These are phyloP conservation scores for Suhomyces tanzawaensis DNA, from an alignment of 805 yeast species.

Conservation along the genomic window DNA sequence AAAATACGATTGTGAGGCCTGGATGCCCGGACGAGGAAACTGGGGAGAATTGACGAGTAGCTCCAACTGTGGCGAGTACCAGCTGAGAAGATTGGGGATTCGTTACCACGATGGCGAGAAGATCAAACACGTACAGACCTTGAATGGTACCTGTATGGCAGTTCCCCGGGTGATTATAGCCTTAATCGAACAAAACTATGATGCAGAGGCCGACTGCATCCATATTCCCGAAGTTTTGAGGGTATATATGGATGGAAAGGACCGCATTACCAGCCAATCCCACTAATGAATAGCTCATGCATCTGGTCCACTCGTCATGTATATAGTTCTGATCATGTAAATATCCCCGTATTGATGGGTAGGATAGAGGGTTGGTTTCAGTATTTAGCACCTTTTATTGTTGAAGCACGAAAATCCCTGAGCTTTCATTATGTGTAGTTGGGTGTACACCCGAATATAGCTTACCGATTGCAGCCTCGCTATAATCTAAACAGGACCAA, in stretches of 20 bases:
- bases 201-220: constrained; percentile 52
- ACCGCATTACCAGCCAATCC: too few species aligned
- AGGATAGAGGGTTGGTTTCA: too few species aligned
- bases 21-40: constrained; percentile 94
- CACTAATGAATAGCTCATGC: too few species aligned
- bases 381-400: too few species aligned
- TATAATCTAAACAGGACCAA: too few species aligned
- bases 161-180: constrained; percentile 90
- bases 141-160: constrained; percentile 96
- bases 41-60: constrained; percentile 95
- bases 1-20: constrained; percentile 91
- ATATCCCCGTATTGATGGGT: too few species aligned
- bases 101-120: constrained; percentile 42
- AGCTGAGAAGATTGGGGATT: constrained; percentile 78
- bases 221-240: constrained; percentile 66
- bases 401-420: too few species aligned
- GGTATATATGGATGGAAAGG: constrained; percentile 69
- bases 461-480: too few species aligned
- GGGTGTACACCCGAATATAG: too few species aligned
- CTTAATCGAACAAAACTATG: constrained; percentile 80
- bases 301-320: too few species aligned
- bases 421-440: too few species aligned
- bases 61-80: constrained; percentile 91
- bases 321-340: too few species aligned
- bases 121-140: constrained; percentile 66